Base-by-base conservation (phyloP, 2,329 filamentous ascomycete species). In the Chrysoporthe puriensis region DNA sequence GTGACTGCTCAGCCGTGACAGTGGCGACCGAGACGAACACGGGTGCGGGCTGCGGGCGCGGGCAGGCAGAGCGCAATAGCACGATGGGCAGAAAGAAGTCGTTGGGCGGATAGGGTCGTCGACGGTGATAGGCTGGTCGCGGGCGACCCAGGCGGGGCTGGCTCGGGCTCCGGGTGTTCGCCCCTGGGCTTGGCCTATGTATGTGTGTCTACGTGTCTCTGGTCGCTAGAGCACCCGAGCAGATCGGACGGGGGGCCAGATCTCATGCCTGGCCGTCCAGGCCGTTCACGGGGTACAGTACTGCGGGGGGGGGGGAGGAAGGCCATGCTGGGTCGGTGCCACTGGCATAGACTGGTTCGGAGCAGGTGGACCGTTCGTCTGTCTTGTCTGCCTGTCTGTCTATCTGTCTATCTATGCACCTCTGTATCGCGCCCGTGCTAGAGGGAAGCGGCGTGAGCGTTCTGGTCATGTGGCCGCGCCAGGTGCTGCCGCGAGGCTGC, bases 1-100 rank as follows among this genome's bases (percentile, higher is more conserved):
- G 42, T 66, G 59, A 66, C 44, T 59, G 52, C 61, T 68, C 66
- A 66, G 36, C 59, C 66, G n/a, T 62, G 63, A 63, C 66, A 63
- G 62, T 58, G 56, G 36, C 58, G 58, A 61, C 57, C 54, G 32
- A 52, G 61, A 64, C 44, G 62, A 48, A 46, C 64, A 46, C 54
- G 61, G 57, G 48, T 36, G 2, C 50, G 50, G 50, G 26, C 1
- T n/a, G 44, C 44, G 21, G 36, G 46, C 21, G 1, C 21, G 1
- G 21, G 21, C 62, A 65, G 40, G 66, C 66, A 67, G 6, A 2
- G 26, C 13, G n/a, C 18, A 1, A 18, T 2, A 40, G 26, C 21
- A 26, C 26, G 16, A 9, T 40, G n/a, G 36, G 13, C 26, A 26
- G 26, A 26, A 2, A 26, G 26, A 26, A 26, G 26, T 26, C 2